Conservation (phyloP, 2,329 filamentous ascomycete genomes). For the Triangularia verruculosa region DNA sequence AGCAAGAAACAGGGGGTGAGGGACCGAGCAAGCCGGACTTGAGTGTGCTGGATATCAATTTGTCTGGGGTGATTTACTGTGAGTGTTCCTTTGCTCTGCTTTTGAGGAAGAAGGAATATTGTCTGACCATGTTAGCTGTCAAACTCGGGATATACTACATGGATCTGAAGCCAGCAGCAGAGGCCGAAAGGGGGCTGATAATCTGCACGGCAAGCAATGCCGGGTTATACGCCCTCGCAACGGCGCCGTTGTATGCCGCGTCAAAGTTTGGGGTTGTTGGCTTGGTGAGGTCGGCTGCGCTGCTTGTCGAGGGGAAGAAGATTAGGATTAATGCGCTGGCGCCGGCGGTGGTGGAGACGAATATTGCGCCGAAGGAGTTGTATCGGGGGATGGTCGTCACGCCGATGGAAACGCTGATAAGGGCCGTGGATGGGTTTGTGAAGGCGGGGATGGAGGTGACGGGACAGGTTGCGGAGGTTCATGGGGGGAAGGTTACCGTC, state of each 20-base stretch:
- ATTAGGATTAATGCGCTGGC: slow-evolving; percentile 52
- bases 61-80: slow-evolving; percentile 45
- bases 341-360: slow-evolving; percentile 48
- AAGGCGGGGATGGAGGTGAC: slow-evolving; percentile 37
- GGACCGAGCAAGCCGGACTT: slow-evolving; percentile 32
- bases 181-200: slow-evolving; percentile 42
- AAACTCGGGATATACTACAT: slow-evolving; percentile 51
- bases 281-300: slow-evolving; percentile 46
- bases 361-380: slow-evolving; percentile 44
- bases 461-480: slow-evolving; percentile 49
- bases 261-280: slow-evolving; percentile 49
- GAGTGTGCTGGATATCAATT: slow-evolving; percentile 38
- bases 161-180: slow-evolving; percentile 38
- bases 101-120: background rate
- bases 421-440: slow-evolving; percentile 43
- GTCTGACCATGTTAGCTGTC: slow-evolving; percentile 38
- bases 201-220: slow-evolving; percentile 54
- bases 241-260: slow-evolving; percentile 48
- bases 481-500: slow-evolving; percentile 48
- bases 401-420: slow-evolving; percentile 47
- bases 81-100: slow-evolving; percentile 14
- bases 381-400: slow-evolving; percentile 50
- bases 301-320: slow-evolving; percentile 36
- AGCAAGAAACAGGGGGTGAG: slow-evolving; percentile 29
- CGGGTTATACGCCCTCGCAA: slow-evolving; percentile 50